A percentile compares a stretch with the other conserved stretches of the same genome.
These are phyloP conservation scores for Aspergillus funiculosus DNA, from an alignment of 495 filamentous ascomycete species.

Conservation along the genomic window DNA sequence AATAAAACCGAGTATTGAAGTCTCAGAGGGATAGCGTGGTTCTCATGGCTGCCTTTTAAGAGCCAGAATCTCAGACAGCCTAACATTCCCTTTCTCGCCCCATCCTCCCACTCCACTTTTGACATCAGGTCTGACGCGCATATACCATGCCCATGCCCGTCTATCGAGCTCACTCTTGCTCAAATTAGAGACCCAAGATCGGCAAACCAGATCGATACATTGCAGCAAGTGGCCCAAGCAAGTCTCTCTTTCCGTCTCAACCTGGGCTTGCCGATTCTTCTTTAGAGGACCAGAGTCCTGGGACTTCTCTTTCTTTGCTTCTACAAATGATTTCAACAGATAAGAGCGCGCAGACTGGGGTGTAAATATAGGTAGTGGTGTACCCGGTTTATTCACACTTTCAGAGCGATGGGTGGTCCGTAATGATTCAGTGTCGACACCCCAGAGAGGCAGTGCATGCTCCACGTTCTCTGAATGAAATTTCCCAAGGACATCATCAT, in stretches of 20 bases:
- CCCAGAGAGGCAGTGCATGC: constrained; percentile 58
- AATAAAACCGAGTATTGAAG: too few relatives aligned
- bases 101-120: constrained; percentile 66
- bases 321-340: constrained; percentile 31
- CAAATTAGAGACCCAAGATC: constrained; percentile 60
- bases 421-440: constrained; percentile 66
- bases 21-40: neutral
- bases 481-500: constrained; percentile 19
- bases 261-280: constrained; percentile 23
- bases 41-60: constrained; percentile 46
- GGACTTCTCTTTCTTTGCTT: neutral
- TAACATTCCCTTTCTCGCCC: constrained; percentile 71
- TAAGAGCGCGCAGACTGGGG: constrained; percentile 52
- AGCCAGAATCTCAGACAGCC: constrained; percentile 58
- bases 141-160: constrained; percentile 76
- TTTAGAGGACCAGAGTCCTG: neutral
- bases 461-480: constrained; percentile 10
- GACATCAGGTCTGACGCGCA: constrained; percentile 65
- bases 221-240: constrained; percentile 62
- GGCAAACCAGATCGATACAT: constrained; percentile 61
- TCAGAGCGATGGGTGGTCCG: constrained; percentile 33
- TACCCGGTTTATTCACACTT: constrained; percentile 1
- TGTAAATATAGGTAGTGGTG: constrained; percentile 57
- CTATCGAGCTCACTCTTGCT: constrained; percentile 58
- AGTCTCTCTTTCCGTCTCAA: constrained; percentile 53